phyloP scores from a whole-genome alignment of 495 filamentous ascomycete genomes.

The Mytilinidion resinicola region DNA sequence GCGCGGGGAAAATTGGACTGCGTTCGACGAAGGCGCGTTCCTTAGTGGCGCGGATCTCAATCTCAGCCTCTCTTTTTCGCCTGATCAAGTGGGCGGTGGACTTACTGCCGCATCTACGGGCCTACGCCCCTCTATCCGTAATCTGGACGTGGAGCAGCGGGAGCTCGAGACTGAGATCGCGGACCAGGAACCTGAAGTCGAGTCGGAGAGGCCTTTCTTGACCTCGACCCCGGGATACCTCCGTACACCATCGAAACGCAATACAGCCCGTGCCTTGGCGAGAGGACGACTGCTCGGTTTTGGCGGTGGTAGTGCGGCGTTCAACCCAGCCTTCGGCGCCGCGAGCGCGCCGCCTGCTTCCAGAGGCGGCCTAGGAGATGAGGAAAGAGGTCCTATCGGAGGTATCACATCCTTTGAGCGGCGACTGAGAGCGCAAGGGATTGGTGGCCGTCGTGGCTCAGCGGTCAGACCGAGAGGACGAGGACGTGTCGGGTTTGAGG shows the following conservation, averaged over 20 bases:
- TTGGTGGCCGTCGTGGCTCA: background rate
- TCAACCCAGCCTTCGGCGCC: background rate
- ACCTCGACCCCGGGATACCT: slow-evolving; percentile 20
- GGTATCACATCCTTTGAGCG: slow-evolving; percentile 35
- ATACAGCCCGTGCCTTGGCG: slow-evolving; percentile 1
- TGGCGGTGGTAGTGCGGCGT: slow-evolving; percentile 5
- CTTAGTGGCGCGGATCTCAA: slow-evolving; percentile 36
- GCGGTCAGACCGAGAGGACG: slow-evolving; percentile 4
- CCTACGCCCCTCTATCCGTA: background rate
- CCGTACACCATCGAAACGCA: slow-evolving; percentile 21
- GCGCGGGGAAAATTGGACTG: slow-evolving; percentile 36
- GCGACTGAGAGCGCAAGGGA: slow-evolving; percentile 29
- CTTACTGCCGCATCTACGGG: slow-evolving; percentile 7
- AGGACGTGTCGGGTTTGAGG: slow-evolving; percentile 9
- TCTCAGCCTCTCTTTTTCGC: slow-evolving; percentile 24
- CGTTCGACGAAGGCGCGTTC: slow-evolving; percentile 43
- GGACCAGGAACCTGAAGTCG: too few relatives aligned
- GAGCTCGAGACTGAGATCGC: too few relatives aligned
- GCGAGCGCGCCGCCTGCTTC: background rate
- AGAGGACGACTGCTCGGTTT: background rate
- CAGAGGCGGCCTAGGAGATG: background rate
- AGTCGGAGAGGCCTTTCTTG: background rate
- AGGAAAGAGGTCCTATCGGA: background rate
- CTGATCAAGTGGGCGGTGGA: slow-evolving; percentile 3
- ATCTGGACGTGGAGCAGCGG: background rate